Evolutionary conservation across 1,284 basidiomycete genomes (phyloP).

Genomic region (Cryptococcus hybrid): DNA sequence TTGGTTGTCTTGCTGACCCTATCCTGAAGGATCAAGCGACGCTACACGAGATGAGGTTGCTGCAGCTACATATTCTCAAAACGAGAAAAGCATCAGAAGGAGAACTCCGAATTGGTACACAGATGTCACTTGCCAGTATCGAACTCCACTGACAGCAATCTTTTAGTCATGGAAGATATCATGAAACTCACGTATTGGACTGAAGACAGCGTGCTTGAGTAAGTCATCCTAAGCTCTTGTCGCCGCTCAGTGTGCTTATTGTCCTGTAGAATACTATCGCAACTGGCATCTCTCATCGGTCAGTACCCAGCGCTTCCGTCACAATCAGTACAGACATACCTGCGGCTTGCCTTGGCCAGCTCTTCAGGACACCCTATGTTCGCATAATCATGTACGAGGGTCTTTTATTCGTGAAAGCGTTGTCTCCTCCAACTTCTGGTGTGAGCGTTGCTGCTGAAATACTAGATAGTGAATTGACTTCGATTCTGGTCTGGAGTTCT

Average conservation of each 20-base stretch:
- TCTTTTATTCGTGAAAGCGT: neutral
- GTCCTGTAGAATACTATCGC: neutral
- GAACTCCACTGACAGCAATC: neutral
- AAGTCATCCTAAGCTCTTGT: neutral
- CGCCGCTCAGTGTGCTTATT: too few species aligned
- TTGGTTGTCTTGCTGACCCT: neutral
- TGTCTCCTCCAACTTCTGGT: neutral
- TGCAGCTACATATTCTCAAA: neutral
- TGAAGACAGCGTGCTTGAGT: neutral
- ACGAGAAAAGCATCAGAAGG: neutral
- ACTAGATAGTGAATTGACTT: neutral
- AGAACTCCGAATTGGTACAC: neutral
- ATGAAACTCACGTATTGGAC: neutral
- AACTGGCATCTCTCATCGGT: neutral
- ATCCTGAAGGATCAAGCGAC: neutral
- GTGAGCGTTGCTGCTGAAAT: neutral
- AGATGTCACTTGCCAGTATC: neutral
- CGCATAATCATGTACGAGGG: slow-evolving; percentile 2
- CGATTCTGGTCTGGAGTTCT: neutral
- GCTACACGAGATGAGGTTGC: neutral
- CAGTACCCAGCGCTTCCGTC: neutral
- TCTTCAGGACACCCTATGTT: neutral
- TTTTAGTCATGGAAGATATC: neutral
- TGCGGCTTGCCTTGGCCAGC: neutral
- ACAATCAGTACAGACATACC: neutral